Evolutionary conservation across 441 rosid genomes (phyloP), one percentile per base, ranked within the genome.

Genomic region (Euphorbia corollata): DNA sequence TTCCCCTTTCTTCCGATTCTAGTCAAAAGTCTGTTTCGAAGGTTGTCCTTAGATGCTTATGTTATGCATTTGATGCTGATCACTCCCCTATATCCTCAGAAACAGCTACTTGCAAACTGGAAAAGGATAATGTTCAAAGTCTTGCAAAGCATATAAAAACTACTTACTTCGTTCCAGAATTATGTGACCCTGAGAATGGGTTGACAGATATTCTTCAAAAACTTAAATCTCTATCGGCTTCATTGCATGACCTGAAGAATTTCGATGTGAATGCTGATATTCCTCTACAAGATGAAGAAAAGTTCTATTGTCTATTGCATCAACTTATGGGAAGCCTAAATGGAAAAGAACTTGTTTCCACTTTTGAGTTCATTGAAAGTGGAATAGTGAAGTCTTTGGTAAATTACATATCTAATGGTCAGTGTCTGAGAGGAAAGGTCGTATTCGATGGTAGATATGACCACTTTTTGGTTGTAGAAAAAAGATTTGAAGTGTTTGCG

Each of bases 291-390:
- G 78, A 83, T 64, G 87, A 81, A 59, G 92, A 86, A 65, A 83
- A 79, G 59, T 85, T 83, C 68, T 67, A 79, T 66, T 64, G 59
- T 60, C 58, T 85, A 58, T 83, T 91, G 78, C 75, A 75, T 75
- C 85, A 86, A 61, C 77, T 88, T 36, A 74, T 85, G 78, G 85
- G 62, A 69, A 86, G 80, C 74, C 88, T 95, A 75, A 77, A 78
- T 73, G 96, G 98, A 71, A 78, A 74, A 74, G 99, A 91, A 75
- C 84, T 87, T 61, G 86, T 95, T 73, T 95, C 99, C 73, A 90
- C 89, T 59, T 95, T 95, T 81, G 99, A 91, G 79, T 86, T 95
- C 67, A 82, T 88, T 61, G 96, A 87, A 81, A 91, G 99, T 79
- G 98, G 99, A 74, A 78, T 90, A 66, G 86, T 88, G 61, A 91